Conservation (phyloP, 371 early-diverging fungal species). For the Syncephalastrum contaminatum region DNA sequence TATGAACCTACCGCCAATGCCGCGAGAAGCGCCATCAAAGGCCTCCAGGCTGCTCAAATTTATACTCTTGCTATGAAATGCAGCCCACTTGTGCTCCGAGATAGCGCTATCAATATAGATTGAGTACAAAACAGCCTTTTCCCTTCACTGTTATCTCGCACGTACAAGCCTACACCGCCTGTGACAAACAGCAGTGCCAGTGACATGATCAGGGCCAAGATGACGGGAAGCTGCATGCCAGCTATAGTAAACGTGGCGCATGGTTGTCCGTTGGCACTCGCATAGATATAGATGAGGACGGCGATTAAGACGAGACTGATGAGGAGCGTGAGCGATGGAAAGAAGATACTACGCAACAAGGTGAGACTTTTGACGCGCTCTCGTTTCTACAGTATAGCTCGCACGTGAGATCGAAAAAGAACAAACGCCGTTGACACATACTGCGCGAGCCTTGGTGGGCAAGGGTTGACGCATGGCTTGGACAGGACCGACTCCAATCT, state of each 20-base stretch:
- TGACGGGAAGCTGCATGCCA: conserved; percentile 20
- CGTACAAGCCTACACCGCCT: conserved; percentile 32
- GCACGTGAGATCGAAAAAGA: too few relatives aligned
- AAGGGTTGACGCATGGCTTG: too few relatives aligned
- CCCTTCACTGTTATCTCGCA: too few relatives aligned
- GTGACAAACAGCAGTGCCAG: conserved; percentile 18
- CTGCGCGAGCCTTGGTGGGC: too few relatives aligned
- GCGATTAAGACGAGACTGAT: conserved; percentile 5
- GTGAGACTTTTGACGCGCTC: too few relatives aligned
- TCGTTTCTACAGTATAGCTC: too few relatives aligned
- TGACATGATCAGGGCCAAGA: conserved; percentile 20
- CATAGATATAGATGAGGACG: conserved; percentile 12
- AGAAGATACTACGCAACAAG: too few relatives aligned
- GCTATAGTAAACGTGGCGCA: conserved; percentile 17
- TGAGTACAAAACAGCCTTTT: too few relatives aligned
- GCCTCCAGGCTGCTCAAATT: conserved; percentile 21
- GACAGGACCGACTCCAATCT: too few relatives aligned
- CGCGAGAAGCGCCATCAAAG: conserved; percentile 31
- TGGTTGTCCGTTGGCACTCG: conserved; percentile 19
- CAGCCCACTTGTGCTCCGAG: conserved; percentile 34
- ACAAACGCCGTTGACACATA: too few relatives aligned
- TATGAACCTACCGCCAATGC: conserved; percentile 26
- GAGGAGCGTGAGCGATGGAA: conserved; percentile 11
- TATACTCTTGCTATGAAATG: conserved; percentile 13
- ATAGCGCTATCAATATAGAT: conserved; percentile 22